Evolutionary conservation across 2,329 filamentous ascomycete species (phyloP).

Genomic region (Fusarium sulawesiense): DNA sequence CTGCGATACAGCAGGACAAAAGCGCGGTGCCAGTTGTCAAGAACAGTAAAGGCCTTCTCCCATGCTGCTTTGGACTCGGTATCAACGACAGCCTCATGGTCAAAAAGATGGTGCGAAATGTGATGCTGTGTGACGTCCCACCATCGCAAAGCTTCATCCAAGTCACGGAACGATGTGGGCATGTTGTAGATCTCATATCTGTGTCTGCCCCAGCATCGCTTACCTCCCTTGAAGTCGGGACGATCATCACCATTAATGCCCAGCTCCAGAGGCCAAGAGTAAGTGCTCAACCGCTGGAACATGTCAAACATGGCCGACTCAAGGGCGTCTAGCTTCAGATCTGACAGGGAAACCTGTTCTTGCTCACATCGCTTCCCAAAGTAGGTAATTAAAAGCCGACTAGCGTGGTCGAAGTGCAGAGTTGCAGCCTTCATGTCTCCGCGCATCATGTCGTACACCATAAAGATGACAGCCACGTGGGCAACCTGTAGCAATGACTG

Average conservation of each 20-base stretch:
- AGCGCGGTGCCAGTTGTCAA: constrained; percentile 33
- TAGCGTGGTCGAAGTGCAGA: constrained; percentile 33
- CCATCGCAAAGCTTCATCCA: constrained; percentile 31
- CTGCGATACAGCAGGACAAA: constrained; percentile 30
- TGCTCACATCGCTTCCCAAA: constrained; percentile 29
- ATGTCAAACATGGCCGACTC: constrained; percentile 37
- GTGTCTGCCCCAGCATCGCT: constrained; percentile 11
- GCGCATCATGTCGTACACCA: constrained; percentile 39
- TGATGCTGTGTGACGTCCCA: constrained; percentile 38
- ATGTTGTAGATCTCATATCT: constrained; percentile 27
- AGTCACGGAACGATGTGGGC: constrained; percentile 31
- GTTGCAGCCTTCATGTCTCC: constrained; percentile 34
- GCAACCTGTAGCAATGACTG: constrained; percentile 13
- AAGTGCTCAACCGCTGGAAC: constrained; percentile 39
- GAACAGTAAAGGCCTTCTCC: constrained; percentile 13
- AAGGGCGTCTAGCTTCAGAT: constrained; percentile 22
- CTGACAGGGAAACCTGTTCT: constrained; percentile 17
- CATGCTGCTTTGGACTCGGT: constrained; percentile 3
- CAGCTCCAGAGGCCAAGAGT: constrained; percentile 34
- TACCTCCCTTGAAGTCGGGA: neutral
- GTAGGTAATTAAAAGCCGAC: constrained; percentile 37
- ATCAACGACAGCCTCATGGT: neutral
- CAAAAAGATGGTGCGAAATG: constrained; percentile 10
- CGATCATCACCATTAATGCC: constrained; percentile 14
- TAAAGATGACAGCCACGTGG: constrained; percentile 38